Conservation (phyloP, 108 stramenopile species). For the Fistulifera pelliculosa region DNA sequence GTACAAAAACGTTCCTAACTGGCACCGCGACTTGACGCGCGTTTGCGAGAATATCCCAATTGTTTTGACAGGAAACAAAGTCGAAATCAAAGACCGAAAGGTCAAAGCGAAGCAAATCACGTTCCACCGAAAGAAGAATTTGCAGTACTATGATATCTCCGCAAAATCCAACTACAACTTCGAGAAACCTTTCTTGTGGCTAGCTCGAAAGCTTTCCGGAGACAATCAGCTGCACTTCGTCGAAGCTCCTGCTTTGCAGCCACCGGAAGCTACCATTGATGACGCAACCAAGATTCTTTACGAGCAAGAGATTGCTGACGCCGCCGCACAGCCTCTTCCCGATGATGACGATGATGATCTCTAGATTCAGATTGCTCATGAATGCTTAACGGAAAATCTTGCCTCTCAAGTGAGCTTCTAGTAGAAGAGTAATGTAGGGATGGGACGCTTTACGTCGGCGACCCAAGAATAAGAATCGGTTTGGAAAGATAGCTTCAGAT, state of each 20-base stretch:
- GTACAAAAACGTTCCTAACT: slow-evolving; percentile 99
- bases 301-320: slow-evolving; percentile 79
- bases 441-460: too few species aligned
- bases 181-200: slow-evolving; percentile 99
- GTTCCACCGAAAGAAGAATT: slow-evolving; percentile 99
- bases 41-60: slow-evolving; percentile 99
- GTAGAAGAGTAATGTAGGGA: too few species aligned
- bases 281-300: slow-evolving; percentile 81
- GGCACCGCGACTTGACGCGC: slow-evolving; percentile 98
- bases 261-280: slow-evolving; percentile 92
- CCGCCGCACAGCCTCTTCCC: slow-evolving; percentile 90
- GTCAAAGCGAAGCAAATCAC: slow-evolving; percentile 99
- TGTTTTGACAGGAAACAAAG: slow-evolving; percentile 98
- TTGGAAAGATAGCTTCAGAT: too few species aligned
- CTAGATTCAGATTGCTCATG: slow-evolving; percentile 20
- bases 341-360: slow-evolving; percentile 96
- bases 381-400: too few species aligned
- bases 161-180: slow-evolving; percentile 99
- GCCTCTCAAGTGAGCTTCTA: too few species aligned
- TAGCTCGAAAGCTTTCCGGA: slow-evolving; percentile 95
- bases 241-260: slow-evolving; percentile 95
- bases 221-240: slow-evolving; percentile 96
- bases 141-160: slow-evolving; percentile 99
- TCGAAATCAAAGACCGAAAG: slow-evolving; percentile 99
- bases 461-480: too few species aligned